Evolutionary conservation across 2,329 filamentous ascomycete species (phyloP).

Genomic region (Achaetomium macrosporum): DNA sequence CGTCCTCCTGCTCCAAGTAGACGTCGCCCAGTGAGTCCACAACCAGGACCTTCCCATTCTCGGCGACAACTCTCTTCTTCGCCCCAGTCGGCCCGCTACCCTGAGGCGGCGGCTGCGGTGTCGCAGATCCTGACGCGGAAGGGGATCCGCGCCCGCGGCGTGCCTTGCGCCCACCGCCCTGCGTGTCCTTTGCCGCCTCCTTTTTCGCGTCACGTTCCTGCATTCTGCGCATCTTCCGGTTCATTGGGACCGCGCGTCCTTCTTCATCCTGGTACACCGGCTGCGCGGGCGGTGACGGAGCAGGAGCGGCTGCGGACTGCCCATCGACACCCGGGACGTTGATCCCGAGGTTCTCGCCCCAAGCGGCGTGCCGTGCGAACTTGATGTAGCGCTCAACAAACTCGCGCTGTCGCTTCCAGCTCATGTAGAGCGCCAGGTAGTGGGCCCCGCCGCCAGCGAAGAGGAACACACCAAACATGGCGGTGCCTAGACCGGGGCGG

Average conservation of each 20-base stretch:
- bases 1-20: constrained; percentile 86
- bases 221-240: constrained; percentile 80
- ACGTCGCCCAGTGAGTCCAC: constrained; percentile 91
- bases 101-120: constrained; percentile 45
- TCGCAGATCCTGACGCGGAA: constrained; percentile 41
- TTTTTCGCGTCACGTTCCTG: constrained; percentile 81
- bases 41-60: constrained; percentile 92
- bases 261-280: constrained; percentile 41
- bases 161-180: constrained; percentile 30
- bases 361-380: constrained; percentile 80
- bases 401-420: constrained; percentile 83
- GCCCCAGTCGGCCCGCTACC: constrained; percentile 61
- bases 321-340: constrained; percentile 59
- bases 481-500: constrained; percentile 81
- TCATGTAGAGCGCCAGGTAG: constrained; percentile 78
- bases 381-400: constrained; percentile 90
- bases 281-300: constrained; percentile 38
- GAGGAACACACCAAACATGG: constrained; percentile 74
- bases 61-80: constrained; percentile 81
- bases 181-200: constrained; percentile 48
- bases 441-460: constrained; percentile 79
- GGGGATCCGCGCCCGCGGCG: constrained; percentile 32
- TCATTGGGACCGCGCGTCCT: constrained; percentile 55
- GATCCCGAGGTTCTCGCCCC: constrained; percentile 70
- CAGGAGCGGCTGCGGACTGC: constrained; percentile 34